Base-by-base conservation (phyloP, 345 rosid genomes). In the Eucalyptus regnans region DNA sequence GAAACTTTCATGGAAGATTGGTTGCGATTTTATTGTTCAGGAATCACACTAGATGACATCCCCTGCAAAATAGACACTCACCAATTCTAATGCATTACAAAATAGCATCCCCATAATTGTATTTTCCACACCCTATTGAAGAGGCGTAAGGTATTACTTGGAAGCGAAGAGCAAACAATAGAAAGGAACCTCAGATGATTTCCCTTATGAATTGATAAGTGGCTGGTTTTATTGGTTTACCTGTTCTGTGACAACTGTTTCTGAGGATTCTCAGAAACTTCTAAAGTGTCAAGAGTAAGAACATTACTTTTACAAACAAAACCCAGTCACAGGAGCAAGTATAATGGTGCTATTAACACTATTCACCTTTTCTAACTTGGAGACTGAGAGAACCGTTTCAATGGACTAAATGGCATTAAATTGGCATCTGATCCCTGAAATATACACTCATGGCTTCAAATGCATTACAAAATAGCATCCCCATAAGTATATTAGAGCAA, bases 291-390 rank as follows among this genome's bases (percentile, higher is more conserved):
- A 43, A 51, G 62, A 83, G 60, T 50, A 88, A 86, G 87, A 68
- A 79, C 84, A 33, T 71, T 9, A 33, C 25, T 71, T 87, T 33
- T 7, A 64, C 13, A 25, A 9, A 41, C 86, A 79, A 25, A 50
- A 10, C 48, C 29, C 7, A 7, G 71, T 22, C 81, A 71, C 81
- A 71, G 79, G 22, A 31, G 79, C 44, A 33, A 71, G 44, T 20
- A 68, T 9, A 33, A 71, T 8, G 25, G 81, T 0, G 44, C 1
- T 33, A 86, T 15, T 66, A 13, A 25, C 9, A 86, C 11, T 33
- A 50, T 51, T 52, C 71, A 97, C 99, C 99, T 94, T 94, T 87
- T 94, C 92, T 93, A 93, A 76, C 86, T 94, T 50, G 96, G 97
- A 89, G 94, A 93, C 89, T 86, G 91, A 71, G 94, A 95, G 86